Percentiles rank a stretch among this genome's conserved stretches.
These are phyloP conservation scores for Mesotaenium endlicherianum DNA, from an alignment of 139 green algal species.

Conservation along the genomic window DNA sequence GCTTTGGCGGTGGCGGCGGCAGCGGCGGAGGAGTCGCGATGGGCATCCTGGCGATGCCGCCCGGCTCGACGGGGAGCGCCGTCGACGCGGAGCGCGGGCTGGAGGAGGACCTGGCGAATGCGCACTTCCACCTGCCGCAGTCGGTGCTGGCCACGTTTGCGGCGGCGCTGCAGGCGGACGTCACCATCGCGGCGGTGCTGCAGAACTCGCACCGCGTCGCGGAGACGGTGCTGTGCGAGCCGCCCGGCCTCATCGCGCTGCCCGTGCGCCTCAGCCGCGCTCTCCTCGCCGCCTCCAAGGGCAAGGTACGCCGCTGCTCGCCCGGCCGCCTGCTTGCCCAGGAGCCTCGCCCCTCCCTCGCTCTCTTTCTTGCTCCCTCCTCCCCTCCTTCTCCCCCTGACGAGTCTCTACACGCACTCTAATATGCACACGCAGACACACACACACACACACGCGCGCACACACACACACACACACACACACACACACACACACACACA, in stretches of 20 bases:
- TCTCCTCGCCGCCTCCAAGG: slow-evolving; percentile 18
- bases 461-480: no score
- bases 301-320: slow-evolving; percentile 18
- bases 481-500: no score
- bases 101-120: slow-evolving; percentile 3
- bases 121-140: slow-evolving; percentile 44
- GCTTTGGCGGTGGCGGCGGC: no score
- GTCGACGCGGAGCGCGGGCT: no score
- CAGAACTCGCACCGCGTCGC: slow-evolving; percentile 26
- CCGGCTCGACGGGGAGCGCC: no score
- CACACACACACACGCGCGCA: no score
- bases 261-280: slow-evolving; percentile 41
- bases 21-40: no score
- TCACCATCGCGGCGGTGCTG: slow-evolving; percentile 37
- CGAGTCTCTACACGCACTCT: no score
- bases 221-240: slow-evolving; percentile 45
- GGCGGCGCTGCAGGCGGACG: slow-evolving; percentile 26
- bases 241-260: slow-evolving; percentile 18
- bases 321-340: not conserved
- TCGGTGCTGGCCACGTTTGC: slow-evolving; percentile 36
- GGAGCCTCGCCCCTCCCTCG: not conserved
- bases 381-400: not conserved
- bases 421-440: no score
- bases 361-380: not conserved
- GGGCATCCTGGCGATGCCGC: no score